phyloP scores from a whole-genome alignment of 2,329 filamentous ascomycete genomes.

The Xylariales sp. region DNA sequence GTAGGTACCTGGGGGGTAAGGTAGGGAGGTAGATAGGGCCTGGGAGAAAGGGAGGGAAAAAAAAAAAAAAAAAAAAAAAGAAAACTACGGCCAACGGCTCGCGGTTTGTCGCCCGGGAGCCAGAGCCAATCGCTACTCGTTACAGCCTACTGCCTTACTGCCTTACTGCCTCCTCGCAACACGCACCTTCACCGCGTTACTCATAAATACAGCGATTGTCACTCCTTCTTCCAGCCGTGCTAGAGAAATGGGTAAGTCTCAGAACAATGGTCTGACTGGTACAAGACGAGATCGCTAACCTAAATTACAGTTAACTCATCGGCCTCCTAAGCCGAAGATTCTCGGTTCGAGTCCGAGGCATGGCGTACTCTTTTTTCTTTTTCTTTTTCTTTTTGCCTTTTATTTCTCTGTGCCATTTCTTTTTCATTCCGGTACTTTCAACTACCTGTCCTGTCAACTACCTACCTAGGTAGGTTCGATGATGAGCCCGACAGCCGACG shows the following conservation, averaged over 20 bases:
- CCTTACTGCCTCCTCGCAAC: background rate
- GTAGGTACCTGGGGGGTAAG: too few species aligned
- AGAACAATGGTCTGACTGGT: constrained; percentile 6
- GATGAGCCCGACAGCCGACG: background rate
- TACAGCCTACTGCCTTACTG: background rate
- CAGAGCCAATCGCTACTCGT: constrained; percentile 10
- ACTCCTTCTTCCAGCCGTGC: constrained; percentile 30
- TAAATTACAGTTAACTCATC: constrained; percentile 39
- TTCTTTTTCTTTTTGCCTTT: background rate
- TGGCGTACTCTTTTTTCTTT: constrained; percentile 23
- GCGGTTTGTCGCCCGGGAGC: background rate
- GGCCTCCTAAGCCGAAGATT: constrained; percentile 44
- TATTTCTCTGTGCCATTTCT: background rate
- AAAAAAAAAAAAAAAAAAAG: background rate
- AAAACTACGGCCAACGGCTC: background rate
- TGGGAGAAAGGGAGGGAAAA: background rate
- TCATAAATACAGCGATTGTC: constrained; percentile 8
- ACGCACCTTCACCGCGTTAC: background rate
- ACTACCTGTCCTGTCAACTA: background rate
- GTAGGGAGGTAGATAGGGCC: too few species aligned
- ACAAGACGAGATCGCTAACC: constrained; percentile 19
- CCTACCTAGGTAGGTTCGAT: too few species aligned
- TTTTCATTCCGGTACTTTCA: background rate
- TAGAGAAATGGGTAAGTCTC: constrained; percentile 40
- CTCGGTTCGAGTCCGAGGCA: constrained; percentile 42